Conservation (phyloP, 352 stramenopile genomes). For the Phytopythium ostracodes region DNA sequence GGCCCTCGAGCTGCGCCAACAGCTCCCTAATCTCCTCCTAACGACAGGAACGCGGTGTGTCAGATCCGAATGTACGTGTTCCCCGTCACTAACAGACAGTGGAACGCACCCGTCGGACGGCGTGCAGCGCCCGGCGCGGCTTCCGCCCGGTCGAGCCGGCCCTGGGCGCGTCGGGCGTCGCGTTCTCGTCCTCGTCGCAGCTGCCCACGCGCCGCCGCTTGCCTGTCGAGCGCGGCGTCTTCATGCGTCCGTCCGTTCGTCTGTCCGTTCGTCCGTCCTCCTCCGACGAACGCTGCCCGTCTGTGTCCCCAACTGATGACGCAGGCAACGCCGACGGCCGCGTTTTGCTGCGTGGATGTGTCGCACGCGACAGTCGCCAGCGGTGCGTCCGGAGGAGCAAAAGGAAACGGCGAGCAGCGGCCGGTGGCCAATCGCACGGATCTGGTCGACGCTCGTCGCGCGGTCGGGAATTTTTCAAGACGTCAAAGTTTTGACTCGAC, state of each 20-base stretch:
- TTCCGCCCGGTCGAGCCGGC: not conserved
- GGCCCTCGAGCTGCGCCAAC: conserved; percentile 12
- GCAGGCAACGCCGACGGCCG: not conserved
- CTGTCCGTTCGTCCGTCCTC: not conserved
- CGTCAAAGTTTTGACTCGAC: too few species aligned
- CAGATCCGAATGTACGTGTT: not conserved
- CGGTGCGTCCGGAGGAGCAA: not conserved
- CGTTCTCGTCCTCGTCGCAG: not conserved
- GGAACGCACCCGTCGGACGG: conserved; percentile 1
- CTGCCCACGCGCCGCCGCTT: not conserved
- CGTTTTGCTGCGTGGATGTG: not conserved
- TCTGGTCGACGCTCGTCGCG: not conserved
- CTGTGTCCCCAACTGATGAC: not conserved
- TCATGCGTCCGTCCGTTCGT: not conserved
- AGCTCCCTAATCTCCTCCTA: conserved; percentile 22
- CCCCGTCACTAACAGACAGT: too few species aligned
- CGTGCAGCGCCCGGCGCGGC: conserved; percentile 9
- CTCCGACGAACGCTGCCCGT: not conserved
- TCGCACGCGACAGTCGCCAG: not conserved
- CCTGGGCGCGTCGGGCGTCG: too few species aligned
- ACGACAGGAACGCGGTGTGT: too few species aligned
- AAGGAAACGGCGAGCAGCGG: not conserved
- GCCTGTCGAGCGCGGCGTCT: not conserved
- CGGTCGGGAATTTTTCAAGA: not conserved
- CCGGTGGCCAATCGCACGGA: not conserved